Evolutionary conservation across 495 filamentous ascomycete genomes (phyloP).

Genomic region (Xylaria bambusicola): DNA sequence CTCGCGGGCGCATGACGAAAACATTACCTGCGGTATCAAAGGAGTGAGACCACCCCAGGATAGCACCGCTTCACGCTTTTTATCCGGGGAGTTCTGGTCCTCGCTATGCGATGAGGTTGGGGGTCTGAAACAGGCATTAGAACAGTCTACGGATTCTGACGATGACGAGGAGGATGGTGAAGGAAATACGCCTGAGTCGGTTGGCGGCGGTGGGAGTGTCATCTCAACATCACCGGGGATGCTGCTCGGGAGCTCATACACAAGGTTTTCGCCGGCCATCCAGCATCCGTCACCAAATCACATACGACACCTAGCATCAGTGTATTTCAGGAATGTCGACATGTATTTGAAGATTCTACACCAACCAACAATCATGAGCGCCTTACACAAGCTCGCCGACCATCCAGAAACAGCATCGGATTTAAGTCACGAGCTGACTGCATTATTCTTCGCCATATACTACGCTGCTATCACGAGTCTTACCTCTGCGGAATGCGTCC

Average conservation of each 20-base stretch:
- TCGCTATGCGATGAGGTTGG: constrained; percentile 70
- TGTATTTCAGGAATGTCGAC: constrained; percentile 58
- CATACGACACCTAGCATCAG: constrained; percentile 59
- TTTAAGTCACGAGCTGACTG: constrained; percentile 44
- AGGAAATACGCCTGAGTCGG: constrained; percentile 46
- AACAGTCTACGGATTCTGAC: constrained; percentile 46
- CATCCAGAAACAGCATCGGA: constrained; percentile 34
- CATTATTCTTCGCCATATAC: constrained; percentile 64
- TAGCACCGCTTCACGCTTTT: constrained; percentile 54
- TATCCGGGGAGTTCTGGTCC: constrained; percentile 78
- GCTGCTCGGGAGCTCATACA: constrained; percentile 49
- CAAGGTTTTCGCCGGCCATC: constrained; percentile 19
- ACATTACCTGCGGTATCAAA: constrained; percentile 31
- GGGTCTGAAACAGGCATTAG: constrained; percentile 40
- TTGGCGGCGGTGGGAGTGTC: constrained; percentile 49
- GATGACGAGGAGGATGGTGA: constrained; percentile 44
- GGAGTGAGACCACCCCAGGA: constrained; percentile 24
- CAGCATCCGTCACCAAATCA: constrained; percentile 58
- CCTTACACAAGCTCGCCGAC: constrained; percentile 41
- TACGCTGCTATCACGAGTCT: constrained; percentile 60
- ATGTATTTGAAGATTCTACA: constrained; percentile 56
- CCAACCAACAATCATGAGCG: constrained; percentile 42
- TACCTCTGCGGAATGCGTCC: constrained; percentile 41
- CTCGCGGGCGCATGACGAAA: constrained; percentile 45
- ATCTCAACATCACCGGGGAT: constrained; percentile 53